These are phyloP conservation scores for Fusarium camptoceras DNA, from an alignment of 2,329 filamentous ascomycete genomes.

Conservation along the genomic window DNA sequence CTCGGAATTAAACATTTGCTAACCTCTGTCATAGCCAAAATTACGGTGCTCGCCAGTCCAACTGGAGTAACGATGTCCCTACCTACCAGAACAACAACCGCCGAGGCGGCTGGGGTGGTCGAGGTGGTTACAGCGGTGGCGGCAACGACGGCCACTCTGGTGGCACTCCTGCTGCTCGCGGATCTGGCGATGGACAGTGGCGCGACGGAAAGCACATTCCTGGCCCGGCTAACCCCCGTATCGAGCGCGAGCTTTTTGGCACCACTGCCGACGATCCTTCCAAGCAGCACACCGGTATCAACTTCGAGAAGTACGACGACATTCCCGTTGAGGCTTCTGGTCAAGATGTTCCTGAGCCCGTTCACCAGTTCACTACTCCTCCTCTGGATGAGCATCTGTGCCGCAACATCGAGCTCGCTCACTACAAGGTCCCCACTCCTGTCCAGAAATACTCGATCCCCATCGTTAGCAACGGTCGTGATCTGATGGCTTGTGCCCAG, in stretches of 20 bases:
- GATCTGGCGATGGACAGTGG: constrained; percentile 96
- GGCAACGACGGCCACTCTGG: constrained; percentile 79
- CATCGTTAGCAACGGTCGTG: constrained; percentile 97
- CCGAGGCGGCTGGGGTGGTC: constrained; percentile 52
- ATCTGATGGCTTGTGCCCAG: constrained; percentile 99
- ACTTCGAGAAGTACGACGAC: constrained; percentile 99
- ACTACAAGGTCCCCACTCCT: constrained; percentile 95
- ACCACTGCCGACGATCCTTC: constrained; percentile 88
- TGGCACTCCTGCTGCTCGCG: constrained; percentile 71
- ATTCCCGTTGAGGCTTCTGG: constrained; percentile 98
- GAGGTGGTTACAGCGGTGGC: constrained; percentile 53
- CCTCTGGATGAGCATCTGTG: constrained; percentile 95
- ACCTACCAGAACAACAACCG: constrained; percentile 47
- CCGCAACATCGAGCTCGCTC: constrained; percentile 91
- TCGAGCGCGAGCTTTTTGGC: constrained; percentile 97
- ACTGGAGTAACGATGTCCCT: constrained; percentile 50
- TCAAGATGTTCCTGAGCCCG: constrained; percentile 90
- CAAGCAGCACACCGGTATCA: constrained; percentile 98
- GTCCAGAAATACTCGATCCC: constrained; percentile 99
- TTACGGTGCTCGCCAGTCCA: constrained; percentile 52
- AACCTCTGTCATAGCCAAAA: constrained; percentile 44
- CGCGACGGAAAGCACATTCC: constrained; percentile 95
- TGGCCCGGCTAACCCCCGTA: constrained; percentile 85
- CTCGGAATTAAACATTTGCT: constrained; percentile 8
- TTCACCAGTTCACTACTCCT: constrained; percentile 90